Evolutionary conservation across 1,284 basidiomycete species (phyloP).

Genomic region (Leccinum solheimii): DNA sequence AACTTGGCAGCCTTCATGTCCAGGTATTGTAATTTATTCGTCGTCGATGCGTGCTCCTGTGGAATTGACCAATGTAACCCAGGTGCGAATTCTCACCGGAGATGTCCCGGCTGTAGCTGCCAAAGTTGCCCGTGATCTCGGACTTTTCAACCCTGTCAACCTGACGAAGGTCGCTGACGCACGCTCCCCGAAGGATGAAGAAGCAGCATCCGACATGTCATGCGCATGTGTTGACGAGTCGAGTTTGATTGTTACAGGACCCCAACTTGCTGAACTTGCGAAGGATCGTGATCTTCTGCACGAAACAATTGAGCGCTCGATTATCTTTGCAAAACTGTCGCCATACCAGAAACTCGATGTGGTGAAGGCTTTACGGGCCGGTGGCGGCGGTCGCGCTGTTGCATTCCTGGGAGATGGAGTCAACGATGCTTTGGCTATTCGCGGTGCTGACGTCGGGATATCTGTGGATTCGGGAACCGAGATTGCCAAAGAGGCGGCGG

Average conservation of each 20-base stretch:
- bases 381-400: conserved; percentile 30
- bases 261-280: conserved; percentile 32
- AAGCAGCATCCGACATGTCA: conserved; percentile 16
- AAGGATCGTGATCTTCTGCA: conserved; percentile 30
- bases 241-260: conserved; percentile 31
- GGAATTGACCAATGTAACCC: conserved; percentile 2
- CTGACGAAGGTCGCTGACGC: conserved; percentile 4
- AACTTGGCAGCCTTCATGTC: conserved; percentile 30
- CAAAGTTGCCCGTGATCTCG: conserved; percentile 36
- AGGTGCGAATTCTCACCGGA: conserved; percentile 35
- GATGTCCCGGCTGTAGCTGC: conserved; percentile 34
- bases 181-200: conserved; percentile 27
- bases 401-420: conserved; percentile 37
- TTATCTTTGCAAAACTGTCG: conserved; percentile 35
- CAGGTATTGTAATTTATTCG: conserved; percentile 22
- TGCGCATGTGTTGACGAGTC: conserved; percentile 23
- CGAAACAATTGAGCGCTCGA: conserved; percentile 35
- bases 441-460: conserved; percentile 88
- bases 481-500: conserved; percentile 97
- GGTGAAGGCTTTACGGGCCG: conserved; percentile 32
- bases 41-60: neutral
- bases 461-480: conserved; percentile 98
- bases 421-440: conserved; percentile 36
- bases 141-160: conserved; percentile 29
- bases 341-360: conserved; percentile 37